phyloP scores from a whole-genome alignment of 1,284 basidiomycete species.

The Rhizoctonia solani region DNA sequence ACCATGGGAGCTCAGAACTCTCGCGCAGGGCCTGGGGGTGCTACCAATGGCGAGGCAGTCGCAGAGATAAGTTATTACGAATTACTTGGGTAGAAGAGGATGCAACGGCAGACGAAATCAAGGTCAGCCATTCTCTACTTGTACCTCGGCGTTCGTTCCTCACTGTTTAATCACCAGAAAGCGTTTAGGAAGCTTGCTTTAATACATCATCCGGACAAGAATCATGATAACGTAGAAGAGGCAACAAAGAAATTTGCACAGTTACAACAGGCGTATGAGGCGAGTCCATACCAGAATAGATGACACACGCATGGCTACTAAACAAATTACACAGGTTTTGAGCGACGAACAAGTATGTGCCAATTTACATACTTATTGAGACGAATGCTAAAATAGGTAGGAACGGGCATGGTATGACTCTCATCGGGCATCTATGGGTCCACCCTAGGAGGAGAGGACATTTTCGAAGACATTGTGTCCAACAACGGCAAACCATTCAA shows the following conservation, averaged over 20 bases:
- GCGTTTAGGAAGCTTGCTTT: slow-evolving; percentile 84
- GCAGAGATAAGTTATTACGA: slow-evolving; percentile 72
- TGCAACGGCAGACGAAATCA: slow-evolving; percentile 86
- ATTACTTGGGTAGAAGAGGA: slow-evolving; percentile 76
- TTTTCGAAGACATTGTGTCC: slow-evolving; percentile 84
- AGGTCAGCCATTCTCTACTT: no score
- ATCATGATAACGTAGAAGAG: slow-evolving; percentile 77
- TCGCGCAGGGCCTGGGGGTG: slow-evolving; percentile 47
- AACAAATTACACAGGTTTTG: slow-evolving; percentile 59
- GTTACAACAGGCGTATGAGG: slow-evolving; percentile 95
- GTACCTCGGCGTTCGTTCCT: no score
- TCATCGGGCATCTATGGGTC: slow-evolving; percentile 84
- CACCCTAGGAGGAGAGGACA: slow-evolving; percentile 78
- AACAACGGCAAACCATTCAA: slow-evolving; percentile 41
- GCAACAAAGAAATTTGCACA: slow-evolving; percentile 87
- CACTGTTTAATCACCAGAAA: slow-evolving; percentile 57
- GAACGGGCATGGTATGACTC: slow-evolving; percentile 98
- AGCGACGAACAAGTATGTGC: slow-evolving; percentile 85
- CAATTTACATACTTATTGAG: no score
- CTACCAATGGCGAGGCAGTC: slow-evolving; percentile 43
- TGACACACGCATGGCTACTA: not conserved
- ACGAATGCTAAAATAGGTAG: slow-evolving; percentile 60
- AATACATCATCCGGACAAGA: slow-evolving; percentile 90
- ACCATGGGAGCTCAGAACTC: slow-evolving; percentile 79
- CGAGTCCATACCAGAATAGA: slow-evolving; percentile 42